phyloP scores from a whole-genome alignment of 768 basidiomycete species.

The Rhodotorula graminis region DNA sequence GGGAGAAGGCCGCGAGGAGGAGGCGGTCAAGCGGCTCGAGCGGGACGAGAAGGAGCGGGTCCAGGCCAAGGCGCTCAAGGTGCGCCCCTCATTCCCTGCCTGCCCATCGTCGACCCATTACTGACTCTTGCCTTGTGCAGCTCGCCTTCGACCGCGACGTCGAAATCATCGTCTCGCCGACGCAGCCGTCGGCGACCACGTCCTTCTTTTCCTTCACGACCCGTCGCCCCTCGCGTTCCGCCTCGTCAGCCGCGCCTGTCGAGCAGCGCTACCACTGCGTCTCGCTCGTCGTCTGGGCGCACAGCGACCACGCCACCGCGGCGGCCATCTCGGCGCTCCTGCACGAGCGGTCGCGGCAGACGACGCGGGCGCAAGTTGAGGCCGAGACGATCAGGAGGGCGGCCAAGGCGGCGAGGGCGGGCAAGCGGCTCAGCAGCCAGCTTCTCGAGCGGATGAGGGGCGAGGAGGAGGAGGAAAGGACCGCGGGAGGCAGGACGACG shows the following conservation, averaged over 20 bases:
- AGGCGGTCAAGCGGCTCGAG: constrained; percentile 52
- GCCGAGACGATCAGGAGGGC: constrained; percentile 23
- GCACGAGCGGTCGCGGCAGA: constrained; percentile 42
- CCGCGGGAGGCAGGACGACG: constrained; percentile 63
- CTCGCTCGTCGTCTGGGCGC: constrained; percentile 90
- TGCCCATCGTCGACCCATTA: too few relatives aligned
- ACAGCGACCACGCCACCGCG: constrained; percentile 82
- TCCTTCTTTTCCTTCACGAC: constrained; percentile 76
- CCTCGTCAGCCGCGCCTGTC: constrained; percentile 2
- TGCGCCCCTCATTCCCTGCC: constrained; percentile 43
- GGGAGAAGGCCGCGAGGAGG: constrained; percentile 52
- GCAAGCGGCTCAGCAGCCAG: constrained; percentile 51
- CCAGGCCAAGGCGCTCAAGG: constrained; percentile 85
- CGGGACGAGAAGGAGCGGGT: constrained; percentile 86
- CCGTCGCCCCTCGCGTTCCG: constrained; percentile 1
- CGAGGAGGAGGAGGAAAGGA: not conserved
- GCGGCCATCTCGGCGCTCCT: constrained; percentile 69
- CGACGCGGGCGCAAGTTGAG: not conserved
- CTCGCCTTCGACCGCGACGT: constrained; percentile 87
- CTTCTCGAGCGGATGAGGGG: constrained; percentile 16
- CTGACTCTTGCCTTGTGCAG: too few relatives aligned
- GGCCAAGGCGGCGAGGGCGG: constrained; percentile 33
- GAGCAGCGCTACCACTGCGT: constrained; percentile 67
- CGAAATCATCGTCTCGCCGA: constrained; percentile 88
- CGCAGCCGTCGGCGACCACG: constrained; percentile 86